Evolutionary conservation across 306 rosid genomes (phyloP).

Genomic region (Fragaria iinumae): DNA sequence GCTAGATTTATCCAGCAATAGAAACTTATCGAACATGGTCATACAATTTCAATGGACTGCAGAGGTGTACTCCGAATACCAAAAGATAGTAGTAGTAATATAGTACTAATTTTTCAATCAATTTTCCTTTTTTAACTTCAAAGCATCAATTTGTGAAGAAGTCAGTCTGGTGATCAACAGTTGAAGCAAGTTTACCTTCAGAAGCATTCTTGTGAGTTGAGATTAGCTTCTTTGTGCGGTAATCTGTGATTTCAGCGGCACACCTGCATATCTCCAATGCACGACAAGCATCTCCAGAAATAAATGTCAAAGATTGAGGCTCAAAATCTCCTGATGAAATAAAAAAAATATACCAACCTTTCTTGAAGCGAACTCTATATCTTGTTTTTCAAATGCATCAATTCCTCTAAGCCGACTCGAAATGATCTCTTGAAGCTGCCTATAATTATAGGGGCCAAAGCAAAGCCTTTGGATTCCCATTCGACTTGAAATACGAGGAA

Average conservation of each 20-base stretch:
- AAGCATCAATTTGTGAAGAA: neutral
- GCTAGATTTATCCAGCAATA: neutral
- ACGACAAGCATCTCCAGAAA: conserved; percentile 97
- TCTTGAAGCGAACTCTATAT: conserved; percentile 18
- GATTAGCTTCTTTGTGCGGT: conserved; percentile 46
- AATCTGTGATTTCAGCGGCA: conserved; percentile 92
- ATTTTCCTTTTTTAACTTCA: neutral
- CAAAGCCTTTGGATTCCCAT: conserved; percentile 97
- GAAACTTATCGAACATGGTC: neutral
- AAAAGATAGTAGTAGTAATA: neutral
- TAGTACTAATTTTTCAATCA: neutral
- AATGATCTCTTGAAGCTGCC: conserved; percentile 94
- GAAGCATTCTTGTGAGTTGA: conserved; percentile 37
- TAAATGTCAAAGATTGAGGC: conserved; percentile 22
- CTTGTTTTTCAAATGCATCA: conserved; percentile 67
- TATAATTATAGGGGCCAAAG: conserved; percentile 88
- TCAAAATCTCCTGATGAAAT: neutral
- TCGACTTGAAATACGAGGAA: conserved; percentile 98
- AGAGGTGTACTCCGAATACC: neutral
- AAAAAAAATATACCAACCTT: neutral
- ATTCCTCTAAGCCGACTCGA: conserved; percentile 79
- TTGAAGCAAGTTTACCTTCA: conserved; percentile 44
- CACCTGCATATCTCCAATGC: conserved; percentile 91
- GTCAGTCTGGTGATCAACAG: neutral
- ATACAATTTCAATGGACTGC: neutral